phyloP scores from a whole-genome alignment of 257 asterid species.

The Ilex asprella region DNA sequence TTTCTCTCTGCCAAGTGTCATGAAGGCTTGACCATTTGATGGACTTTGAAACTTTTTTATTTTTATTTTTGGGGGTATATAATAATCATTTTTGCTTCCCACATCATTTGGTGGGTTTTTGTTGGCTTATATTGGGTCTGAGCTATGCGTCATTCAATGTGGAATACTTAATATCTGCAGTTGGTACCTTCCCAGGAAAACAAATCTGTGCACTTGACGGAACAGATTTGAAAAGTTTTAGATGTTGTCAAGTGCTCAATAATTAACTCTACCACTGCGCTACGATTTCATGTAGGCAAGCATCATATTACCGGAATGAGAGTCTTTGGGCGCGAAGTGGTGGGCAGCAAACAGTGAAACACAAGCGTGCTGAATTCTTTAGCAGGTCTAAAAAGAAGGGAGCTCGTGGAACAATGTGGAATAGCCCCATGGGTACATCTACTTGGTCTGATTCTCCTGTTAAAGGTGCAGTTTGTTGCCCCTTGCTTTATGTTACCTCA shows the following conservation, averaged over 20 bases:
- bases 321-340: slow-evolving; percentile 30
- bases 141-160: neutral
- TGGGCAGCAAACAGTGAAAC: slow-evolving; percentile 21
- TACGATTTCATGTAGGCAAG: slow-evolving; percentile 33
- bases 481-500: slow-evolving; percentile 1
- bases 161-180: too few relatives aligned
- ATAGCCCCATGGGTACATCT: slow-evolving; percentile 35
- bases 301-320: slow-evolving; percentile 28
- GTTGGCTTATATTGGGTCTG: neutral
- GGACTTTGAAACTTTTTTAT: too few relatives aligned
- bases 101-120: too few relatives aligned
- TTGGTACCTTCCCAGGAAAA: neutral
- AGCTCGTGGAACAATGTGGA: slow-evolving; percentile 34
- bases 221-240: slow-evolving; percentile 4
- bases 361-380: slow-evolving; percentile 60
- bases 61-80: too few relatives aligned
- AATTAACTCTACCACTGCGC: neutral
- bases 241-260: neutral
- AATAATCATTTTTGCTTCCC: too few relatives aligned
- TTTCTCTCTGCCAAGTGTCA: too few relatives aligned
- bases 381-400: slow-evolving; percentile 39
- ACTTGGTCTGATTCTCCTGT: slow-evolving; percentile 39
- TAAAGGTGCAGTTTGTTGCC: slow-evolving; percentile 31
- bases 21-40: too few relatives aligned
- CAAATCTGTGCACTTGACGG: neutral